phyloP scores from a whole-genome alignment of 192 early-diverging fungal species.

The Oehlia diaphana region DNA sequence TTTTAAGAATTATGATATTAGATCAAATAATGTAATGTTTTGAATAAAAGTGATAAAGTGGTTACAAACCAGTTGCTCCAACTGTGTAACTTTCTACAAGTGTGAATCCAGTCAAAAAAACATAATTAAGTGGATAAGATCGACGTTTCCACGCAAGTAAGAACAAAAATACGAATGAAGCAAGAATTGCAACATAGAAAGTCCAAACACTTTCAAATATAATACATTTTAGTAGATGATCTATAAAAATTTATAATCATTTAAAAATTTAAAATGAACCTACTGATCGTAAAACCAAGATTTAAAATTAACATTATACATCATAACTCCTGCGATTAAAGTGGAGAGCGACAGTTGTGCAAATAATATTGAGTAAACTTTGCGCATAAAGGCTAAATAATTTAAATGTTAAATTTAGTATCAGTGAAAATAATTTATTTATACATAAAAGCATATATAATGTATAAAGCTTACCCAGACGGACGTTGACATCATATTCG shows the following conservation, averaged over 20 bases:
- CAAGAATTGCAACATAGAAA: conserved; percentile 54
- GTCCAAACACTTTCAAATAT: conserved; percentile 53
- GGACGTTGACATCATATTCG: conserved; percentile 39
- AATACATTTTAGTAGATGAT: neutral
- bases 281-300: conserved; percentile 57
- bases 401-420: neutral
- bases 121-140: conserved; percentile 63
- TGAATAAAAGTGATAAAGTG: neutral
- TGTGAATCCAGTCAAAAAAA: conserved; percentile 64
- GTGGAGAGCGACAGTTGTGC: conserved; percentile 62
- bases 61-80: conserved; percentile 39
- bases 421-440: neutral
- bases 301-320: conserved; percentile 52
- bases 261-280: neutral
- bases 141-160: conserved; percentile 59
- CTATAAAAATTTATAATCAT: neutral
- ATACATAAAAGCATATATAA: neutral
- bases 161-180: conserved; percentile 48
- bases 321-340: conserved; percentile 54
- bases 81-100: conserved; percentile 46
- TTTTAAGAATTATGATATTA: neutral
- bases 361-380: conserved; percentile 70
- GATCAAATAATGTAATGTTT: neutral
- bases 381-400: conserved; percentile 61
- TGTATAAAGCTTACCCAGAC: conserved; percentile 28